Evolutionary conservation across 331 rosid genomes (phyloP).

Genomic region (Telfairia occidentalis): DNA sequence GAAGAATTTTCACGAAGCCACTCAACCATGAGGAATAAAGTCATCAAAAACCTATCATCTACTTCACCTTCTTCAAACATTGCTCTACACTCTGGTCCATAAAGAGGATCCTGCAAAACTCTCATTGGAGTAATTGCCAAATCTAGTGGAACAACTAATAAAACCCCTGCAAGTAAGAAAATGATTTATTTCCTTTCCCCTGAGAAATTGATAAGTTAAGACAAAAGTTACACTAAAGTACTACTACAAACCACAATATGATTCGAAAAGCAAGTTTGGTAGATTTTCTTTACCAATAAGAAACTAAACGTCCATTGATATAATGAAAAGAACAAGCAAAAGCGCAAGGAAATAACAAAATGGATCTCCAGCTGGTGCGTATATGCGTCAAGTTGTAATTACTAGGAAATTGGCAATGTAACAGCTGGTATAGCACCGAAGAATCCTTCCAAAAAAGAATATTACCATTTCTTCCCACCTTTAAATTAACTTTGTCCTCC

Average conservation of each 20-base stretch:
- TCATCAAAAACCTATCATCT: slow-evolving; percentile 82
- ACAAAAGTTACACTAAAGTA: background rate
- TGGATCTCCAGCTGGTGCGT: background rate
- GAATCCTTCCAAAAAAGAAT: background rate
- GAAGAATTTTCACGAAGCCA: slow-evolving; percentile 63
- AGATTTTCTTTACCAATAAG: background rate
- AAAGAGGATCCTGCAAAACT: slow-evolving; percentile 82
- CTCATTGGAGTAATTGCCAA: slow-evolving; percentile 95
- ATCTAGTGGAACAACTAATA: slow-evolving; percentile 74
- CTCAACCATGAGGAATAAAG: slow-evolving; percentile 74
- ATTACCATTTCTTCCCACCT: background rate
- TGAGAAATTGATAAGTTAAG: background rate
- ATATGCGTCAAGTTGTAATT: background rate
- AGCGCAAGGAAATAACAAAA: background rate
- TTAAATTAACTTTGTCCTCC: background rate
- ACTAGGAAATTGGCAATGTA: background rate
- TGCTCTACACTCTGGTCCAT: slow-evolving; percentile 79
- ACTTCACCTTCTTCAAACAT: slow-evolving; percentile 90
- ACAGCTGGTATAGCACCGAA: background rate
- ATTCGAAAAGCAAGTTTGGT: background rate
- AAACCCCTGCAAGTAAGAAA: slow-evolving; percentile 39
- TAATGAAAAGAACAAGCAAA: background rate
- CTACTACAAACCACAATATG: background rate
- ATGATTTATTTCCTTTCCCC: slow-evolving; percentile 1
- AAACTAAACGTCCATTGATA: background rate